phyloP scores from a whole-genome alignment of 768 basidiomycete species.

The Antrodiella citrinella region DNA sequence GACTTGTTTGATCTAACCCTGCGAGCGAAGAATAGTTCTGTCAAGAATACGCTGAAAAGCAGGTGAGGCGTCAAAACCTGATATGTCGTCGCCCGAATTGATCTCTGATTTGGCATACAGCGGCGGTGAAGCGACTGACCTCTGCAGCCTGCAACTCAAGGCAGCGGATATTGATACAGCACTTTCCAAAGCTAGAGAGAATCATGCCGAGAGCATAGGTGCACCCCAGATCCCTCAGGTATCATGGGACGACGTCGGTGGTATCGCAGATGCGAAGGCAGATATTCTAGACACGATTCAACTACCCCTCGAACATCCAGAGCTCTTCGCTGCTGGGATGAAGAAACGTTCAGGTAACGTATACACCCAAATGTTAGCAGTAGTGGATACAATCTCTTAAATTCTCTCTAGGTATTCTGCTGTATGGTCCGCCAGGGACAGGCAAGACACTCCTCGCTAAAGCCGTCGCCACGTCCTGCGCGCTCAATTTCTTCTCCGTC shows the following conservation, averaged over 20 bases:
- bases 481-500: slow-evolving; percentile 94
- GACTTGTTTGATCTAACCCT: slow-evolving; percentile 69
- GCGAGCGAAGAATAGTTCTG: slow-evolving; percentile 47
- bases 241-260: slow-evolving; percentile 96
- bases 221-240: slow-evolving; percentile 95
- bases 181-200: slow-evolving; percentile 59
- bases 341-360: slow-evolving; percentile 90
- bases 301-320: slow-evolving; percentile 82
- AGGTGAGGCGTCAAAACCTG: slow-evolving; percentile 24
- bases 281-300: slow-evolving; percentile 97
- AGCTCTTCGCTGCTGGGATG: slow-evolving; percentile 81
- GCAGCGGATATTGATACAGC: slow-evolving; percentile 67
- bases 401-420: slow-evolving; percentile 70
- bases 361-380: too few relatives aligned
- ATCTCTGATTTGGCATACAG: background rate
- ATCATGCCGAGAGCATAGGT: slow-evolving; percentile 91
- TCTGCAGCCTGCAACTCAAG: slow-evolving; percentile 35
- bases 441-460: slow-evolving; percentile 95
- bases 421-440: slow-evolving; percentile 94
- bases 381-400: too few relatives aligned
- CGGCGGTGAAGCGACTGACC: slow-evolving; percentile 12
- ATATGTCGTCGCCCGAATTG: slow-evolving; percentile 13
- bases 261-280: slow-evolving; percentile 75
- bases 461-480: slow-evolving; percentile 92
- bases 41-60: slow-evolving; percentile 35